A percentile compares a stretch with the other conserved stretches of the same genome.
Evolutionary conservation across 1,284 basidiomycete species (phyloP).

Genomic region (Trichosporon asahii): DNA sequence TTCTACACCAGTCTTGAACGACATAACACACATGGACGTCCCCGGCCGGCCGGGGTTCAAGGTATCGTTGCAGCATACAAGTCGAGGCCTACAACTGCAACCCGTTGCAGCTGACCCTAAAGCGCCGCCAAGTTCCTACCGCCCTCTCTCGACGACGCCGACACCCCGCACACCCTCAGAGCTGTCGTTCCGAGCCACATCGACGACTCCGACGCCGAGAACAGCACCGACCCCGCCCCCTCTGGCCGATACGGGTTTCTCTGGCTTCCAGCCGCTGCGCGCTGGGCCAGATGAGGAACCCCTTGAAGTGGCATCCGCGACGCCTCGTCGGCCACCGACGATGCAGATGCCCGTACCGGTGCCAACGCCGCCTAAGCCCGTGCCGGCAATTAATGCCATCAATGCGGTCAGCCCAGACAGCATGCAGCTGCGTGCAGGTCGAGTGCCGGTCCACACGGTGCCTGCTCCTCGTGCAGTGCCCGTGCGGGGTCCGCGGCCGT

Average conservation of each 20-base stretch:
- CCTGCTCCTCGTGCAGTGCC: neutral
- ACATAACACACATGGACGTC: neutral
- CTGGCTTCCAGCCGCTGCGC: neutral
- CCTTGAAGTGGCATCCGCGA: neutral
- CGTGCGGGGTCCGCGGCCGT: neutral
- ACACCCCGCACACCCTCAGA: neutral
- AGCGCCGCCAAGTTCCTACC: neutral
- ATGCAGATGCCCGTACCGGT: neutral
- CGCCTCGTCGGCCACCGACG: neutral
- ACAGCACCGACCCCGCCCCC: neutral
- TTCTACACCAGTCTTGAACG: neutral
- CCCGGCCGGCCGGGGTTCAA: neutral
- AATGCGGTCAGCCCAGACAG: neutral
- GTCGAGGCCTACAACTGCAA: neutral
- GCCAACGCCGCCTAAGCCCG: neutral
- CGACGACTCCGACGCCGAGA: neutral
- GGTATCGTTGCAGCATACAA: neutral
- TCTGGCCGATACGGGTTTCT: neutral
- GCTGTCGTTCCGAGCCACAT: neutral
- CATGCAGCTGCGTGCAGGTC: neutral
- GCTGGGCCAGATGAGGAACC: neutral
- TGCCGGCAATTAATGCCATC: neutral
- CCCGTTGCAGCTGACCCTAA: neutral
- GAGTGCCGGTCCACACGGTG: neutral
- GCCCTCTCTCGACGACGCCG: neutral